These are phyloP conservation scores for Phytopythium boreale DNA, from an alignment of 352 stramenopile species.

Conservation along the genomic window DNA sequence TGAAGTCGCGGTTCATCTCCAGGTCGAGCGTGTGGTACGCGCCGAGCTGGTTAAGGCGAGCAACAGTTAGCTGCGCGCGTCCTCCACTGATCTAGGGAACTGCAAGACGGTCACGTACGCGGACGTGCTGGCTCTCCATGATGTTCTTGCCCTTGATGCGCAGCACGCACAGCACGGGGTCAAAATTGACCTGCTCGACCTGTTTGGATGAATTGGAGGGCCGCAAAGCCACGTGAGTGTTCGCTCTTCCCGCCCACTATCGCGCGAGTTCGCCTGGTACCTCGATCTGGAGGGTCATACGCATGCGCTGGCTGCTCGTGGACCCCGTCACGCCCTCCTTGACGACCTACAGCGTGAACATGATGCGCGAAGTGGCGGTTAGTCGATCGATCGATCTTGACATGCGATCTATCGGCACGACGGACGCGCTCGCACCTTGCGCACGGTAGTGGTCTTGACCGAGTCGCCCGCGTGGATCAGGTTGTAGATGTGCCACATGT, in stretches of 20 bases:
- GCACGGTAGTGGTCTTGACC: conserved; percentile 96
- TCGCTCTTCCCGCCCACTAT: background rate
- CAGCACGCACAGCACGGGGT: conserved; percentile 90
- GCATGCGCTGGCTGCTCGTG: conserved; percentile 93
- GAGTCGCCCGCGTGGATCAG: conserved; percentile 93
- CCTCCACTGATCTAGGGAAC: background rate
- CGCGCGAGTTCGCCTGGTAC: conserved; percentile 15
- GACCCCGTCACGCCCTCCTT: conserved; percentile 95
- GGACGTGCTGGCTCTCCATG: conserved; percentile 94
- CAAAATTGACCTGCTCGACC: conserved; percentile 97
- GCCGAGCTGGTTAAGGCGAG: conserved; percentile 66
- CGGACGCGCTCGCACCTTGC: conserved; percentile 85
- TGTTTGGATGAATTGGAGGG: conserved; percentile 16
- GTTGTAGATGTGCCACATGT: conserved; percentile 99
- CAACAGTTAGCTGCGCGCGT: background rate
- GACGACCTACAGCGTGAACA: conserved; percentile 60
- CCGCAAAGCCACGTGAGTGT: background rate
- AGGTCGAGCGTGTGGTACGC: conserved; percentile 97
- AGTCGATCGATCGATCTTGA: background rate
- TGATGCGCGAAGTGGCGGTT: background rate
- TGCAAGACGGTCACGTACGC: conserved; percentile 42
- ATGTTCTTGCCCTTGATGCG: conserved; percentile 94
- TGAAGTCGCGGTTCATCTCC: conserved; percentile 96
- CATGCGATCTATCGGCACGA: background rate
- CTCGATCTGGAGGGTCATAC: conserved; percentile 95